Percentiles rank a stretch among this genome's conserved stretches.
Conservation (phyloP, 2,329 filamentous ascomycete genomes). For the Fusarium nelsonii region DNA sequence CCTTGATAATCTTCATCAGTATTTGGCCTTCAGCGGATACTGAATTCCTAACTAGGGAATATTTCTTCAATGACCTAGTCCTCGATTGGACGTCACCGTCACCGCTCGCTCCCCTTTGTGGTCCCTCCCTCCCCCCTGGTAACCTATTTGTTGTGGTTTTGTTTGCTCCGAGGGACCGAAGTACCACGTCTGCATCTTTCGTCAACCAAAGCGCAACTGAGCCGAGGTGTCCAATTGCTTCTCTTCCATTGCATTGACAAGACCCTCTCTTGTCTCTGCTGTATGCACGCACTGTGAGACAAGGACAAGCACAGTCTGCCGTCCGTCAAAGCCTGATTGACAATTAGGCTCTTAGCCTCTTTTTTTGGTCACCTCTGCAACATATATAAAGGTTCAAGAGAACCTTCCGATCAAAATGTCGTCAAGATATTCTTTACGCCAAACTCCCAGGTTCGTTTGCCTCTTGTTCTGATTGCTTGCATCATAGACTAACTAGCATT, state of each 20-base stretch:
- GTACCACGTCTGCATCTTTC: conserved; percentile 16
- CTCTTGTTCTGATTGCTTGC: background rate
- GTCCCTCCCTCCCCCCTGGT: conserved; percentile 7
- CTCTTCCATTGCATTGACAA: conserved; percentile 1
- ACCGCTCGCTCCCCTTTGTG: conserved; percentile 19
- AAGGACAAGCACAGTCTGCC: conserved; percentile 11
- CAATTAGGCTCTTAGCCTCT: conserved; percentile 14
- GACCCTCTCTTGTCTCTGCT: conserved; percentile 18
- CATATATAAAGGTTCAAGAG: conserved; percentile 44
- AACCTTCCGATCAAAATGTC: conserved; percentile 50
- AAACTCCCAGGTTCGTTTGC: conserved; percentile 54
- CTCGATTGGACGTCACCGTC: conserved; percentile 24
- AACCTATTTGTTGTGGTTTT: conserved; percentile 7
- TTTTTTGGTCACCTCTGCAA: conserved; percentile 4
- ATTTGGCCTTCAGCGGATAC: conserved; percentile 3
- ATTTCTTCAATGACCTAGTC: conserved; percentile 11
- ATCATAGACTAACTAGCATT: conserved; percentile 25
- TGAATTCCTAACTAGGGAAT: conserved; percentile 11
- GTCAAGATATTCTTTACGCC: conserved; percentile 55
- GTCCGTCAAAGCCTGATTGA: conserved; percentile 24
- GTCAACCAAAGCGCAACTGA: conserved; percentile 20
- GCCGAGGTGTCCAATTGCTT: conserved; percentile 28
- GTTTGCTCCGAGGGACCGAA: conserved; percentile 13
- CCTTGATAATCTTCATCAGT: background rate
- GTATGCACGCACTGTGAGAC: conserved; percentile 23